phyloP scores from a whole-genome alignment of 1,284 basidiomycete species.

The Cryptococcus hybrid region DNA sequence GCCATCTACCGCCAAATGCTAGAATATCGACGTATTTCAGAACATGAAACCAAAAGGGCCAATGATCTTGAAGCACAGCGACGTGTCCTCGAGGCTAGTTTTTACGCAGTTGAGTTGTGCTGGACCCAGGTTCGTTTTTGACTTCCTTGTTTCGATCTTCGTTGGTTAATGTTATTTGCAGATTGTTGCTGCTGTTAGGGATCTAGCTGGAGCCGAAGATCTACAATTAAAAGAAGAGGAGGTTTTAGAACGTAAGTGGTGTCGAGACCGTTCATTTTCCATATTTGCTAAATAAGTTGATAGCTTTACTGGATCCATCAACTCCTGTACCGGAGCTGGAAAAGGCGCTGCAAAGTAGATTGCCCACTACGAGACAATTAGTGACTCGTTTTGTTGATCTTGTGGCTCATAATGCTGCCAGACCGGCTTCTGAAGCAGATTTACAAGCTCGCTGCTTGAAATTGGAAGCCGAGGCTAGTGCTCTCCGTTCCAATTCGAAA shows the following conservation, averaged over 20 bases:
- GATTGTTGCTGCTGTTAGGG: constrained; percentile 37
- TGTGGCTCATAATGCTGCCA: constrained; percentile 15
- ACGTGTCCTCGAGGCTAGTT: constrained; percentile 69
- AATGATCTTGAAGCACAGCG: constrained; percentile 71
- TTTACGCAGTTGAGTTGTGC: constrained; percentile 81
- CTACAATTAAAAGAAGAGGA: constrained; percentile 16
- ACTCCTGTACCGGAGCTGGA: constrained; percentile 28
- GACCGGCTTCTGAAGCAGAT: constrained; percentile 23
- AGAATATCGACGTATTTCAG: constrained; percentile 78
- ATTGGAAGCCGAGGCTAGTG: constrained; percentile 39
- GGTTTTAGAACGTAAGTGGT: constrained; percentile 28
- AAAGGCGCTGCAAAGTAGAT: constrained; percentile 26
- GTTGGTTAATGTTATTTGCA: constrained; percentile 39
- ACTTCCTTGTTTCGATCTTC: constrained; percentile 5
- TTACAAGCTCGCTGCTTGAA: constrained; percentile 27
- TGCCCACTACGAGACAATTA: constrained; percentile 34
- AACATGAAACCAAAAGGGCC: constrained; percentile 65
- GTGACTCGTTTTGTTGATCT: constrained; percentile 30
- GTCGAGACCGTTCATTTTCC: neutral
- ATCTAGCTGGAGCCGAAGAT: constrained; percentile 27
- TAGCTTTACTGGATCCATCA: constrained; percentile 30
- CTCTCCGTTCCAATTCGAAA: constrained; percentile 55
- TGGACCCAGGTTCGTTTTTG: constrained; percentile 73
- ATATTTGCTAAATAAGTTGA: neutral
- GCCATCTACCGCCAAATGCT: constrained; percentile 90